A percentile compares a stretch with the other conserved stretches of the same genome.
phyloP scores from a whole-genome alignment of 1,284 basidiomycete species.

The Ganoderma sp. region DNA sequence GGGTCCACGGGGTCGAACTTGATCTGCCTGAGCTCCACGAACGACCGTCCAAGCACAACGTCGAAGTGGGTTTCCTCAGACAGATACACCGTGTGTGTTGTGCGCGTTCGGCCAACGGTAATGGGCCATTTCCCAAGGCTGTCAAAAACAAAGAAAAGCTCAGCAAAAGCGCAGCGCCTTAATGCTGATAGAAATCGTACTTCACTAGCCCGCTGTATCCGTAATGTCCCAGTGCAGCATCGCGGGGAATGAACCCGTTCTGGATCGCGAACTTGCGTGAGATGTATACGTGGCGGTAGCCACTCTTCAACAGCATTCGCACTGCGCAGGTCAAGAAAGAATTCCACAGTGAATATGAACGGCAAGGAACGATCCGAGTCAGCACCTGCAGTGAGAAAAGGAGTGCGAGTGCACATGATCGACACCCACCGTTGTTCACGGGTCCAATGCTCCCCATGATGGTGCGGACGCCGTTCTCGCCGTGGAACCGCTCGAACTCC shows the following conservation, averaged over 20 bases:
- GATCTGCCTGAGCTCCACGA: constrained; percentile 91
- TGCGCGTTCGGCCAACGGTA: constrained; percentile 55
- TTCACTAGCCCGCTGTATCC: constrained; percentile 86
- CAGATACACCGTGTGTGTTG: constrained; percentile 68
- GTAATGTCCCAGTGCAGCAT: constrained; percentile 83
- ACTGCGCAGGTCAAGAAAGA: constrained; percentile 51
- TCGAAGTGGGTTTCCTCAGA: constrained; percentile 98
- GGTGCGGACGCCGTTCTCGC: constrained; percentile 91
- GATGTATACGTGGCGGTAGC: constrained; percentile 94
- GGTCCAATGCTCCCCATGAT: constrained; percentile 92
- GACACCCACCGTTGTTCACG: constrained; percentile 75
- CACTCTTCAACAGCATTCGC: constrained; percentile 92
- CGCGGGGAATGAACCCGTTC: constrained; percentile 88
- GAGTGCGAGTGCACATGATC: constrained; percentile 18
- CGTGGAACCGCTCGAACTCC: constrained; percentile 86
- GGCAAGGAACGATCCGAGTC: constrained; percentile 14
- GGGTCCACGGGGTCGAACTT: constrained; percentile 84
- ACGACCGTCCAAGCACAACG: constrained; percentile 91
- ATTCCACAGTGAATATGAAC: constrained; percentile 18
- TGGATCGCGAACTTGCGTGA: constrained; percentile 91
- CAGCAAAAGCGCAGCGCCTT: background rate
- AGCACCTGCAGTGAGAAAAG: constrained; percentile 16
- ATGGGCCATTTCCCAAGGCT: constrained; percentile 82
- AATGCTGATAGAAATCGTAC: constrained; percentile 38
- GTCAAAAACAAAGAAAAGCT: constrained; percentile 15